These are phyloP conservation scores for Crithidia brevicula DNA, from an alignment of 208 protist species.

Conservation along the genomic window DNA sequence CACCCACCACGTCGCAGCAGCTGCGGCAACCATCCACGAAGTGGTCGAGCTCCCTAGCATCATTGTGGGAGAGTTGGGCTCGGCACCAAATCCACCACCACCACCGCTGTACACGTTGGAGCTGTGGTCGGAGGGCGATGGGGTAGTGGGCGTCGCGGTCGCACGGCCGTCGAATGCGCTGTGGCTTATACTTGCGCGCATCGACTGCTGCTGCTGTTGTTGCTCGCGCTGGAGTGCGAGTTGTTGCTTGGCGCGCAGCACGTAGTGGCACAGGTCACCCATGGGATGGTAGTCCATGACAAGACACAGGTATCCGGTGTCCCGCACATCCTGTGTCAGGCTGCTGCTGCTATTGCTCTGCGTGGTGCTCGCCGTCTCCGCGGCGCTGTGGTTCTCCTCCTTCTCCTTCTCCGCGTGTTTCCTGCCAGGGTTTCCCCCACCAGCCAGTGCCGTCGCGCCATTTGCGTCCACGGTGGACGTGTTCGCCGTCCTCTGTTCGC, in stretches of 20 bases:
- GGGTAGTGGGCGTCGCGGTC: not conserved
- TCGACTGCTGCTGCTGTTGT: slow-evolving; percentile 1
- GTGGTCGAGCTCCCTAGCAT: slow-evolving; percentile 5
- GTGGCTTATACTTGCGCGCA: not conserved
- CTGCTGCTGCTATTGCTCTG: slow-evolving; percentile 26
- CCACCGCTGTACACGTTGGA: not conserved
- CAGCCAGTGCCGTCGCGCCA: no score
- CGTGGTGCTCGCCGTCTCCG: slow-evolving; percentile 15
- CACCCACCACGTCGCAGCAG: slow-evolving; percentile 22
- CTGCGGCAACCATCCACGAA: slow-evolving; percentile 12
- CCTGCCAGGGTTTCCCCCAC: not conserved
- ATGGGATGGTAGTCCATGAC: slow-evolving; percentile 86
- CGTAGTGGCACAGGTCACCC: slow-evolving; percentile 82
- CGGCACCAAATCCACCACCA: not conserved
- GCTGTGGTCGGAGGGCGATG: slow-evolving; percentile 9
- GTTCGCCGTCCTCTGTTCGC: not conserved
- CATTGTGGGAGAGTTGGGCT: slow-evolving; percentile 10
- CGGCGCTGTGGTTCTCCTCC: slow-evolving; percentile 6
- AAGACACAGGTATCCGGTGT: slow-evolving; percentile 75
- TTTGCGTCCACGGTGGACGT: not conserved
- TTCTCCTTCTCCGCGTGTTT: not conserved
- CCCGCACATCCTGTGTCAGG: slow-evolving; percentile 12
- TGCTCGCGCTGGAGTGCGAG: slow-evolving; percentile 19
- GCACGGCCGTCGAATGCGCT: not conserved
- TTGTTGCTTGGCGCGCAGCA: slow-evolving; percentile 41